Evolutionary conservation across 257 asterid species (phyloP), one percentile per base, ranked within the genome.

Genomic region (Lycium ferocissimum): DNA sequence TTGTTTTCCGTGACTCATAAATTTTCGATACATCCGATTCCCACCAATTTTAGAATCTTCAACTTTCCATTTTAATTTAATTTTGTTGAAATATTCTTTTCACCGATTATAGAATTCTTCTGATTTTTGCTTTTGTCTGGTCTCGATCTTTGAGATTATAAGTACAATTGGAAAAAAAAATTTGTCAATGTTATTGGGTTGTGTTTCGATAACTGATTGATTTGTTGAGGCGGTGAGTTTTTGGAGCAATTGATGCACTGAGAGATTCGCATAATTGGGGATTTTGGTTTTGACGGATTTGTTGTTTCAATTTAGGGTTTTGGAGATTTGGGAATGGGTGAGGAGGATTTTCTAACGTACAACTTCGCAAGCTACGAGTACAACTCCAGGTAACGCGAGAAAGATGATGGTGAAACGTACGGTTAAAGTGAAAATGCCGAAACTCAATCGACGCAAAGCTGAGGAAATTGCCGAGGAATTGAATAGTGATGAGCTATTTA

Each of bases 391-490:
- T 49, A 49, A 35, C 58, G 45, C 45, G 37, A 40, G 57, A 79
- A 80, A 20, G 45, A 91, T 92, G 95, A 88, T 88, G 83, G 85
- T 84, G 87, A 86, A 86, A 58, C 84, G 58, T 81, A 85, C 85
- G 66, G 62, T 45, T 81, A 79, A 84, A 85, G 26, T 82, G 51
- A 90, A 86, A 87, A 95, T 92, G 98, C 96, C 98, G 84, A 93
- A 92, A 84, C 87, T 93, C 20, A 95, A 95, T 86, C 94, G 97
- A 26, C 91, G 95, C 82, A 87, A 90, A 69, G 84, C 83, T 51
- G 94, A 88, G 47, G 91, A 79, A 84, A 85, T 84, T 59, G 63
- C 84, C 13, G 86, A 81, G 81, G 51, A 20, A 80, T 84, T 88
- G 88, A 82, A 56, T n/a, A 70, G 79, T 37, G 73, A 54, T 59